A percentile compares a stretch with the other conserved stretches of the same genome.
These are phyloP conservation scores for Cladosporium halotolerans DNA, from an alignment of 2,329 filamentous ascomycete genomes.

Conservation along the genomic window DNA sequence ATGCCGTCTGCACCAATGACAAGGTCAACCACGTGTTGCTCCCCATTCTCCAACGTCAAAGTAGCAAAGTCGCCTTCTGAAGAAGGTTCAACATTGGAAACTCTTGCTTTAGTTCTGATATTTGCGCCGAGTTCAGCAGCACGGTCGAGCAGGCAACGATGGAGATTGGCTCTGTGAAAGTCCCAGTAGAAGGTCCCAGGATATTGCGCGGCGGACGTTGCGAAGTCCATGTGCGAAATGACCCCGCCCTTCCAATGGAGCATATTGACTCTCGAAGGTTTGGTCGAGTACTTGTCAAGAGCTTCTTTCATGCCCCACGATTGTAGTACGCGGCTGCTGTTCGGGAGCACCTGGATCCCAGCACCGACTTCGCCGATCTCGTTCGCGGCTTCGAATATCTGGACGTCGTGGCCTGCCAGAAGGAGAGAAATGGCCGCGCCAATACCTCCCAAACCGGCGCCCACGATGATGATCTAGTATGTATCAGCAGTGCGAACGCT, in stretches of 20 bases:
- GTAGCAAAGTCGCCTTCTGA: slow-evolving; percentile 23
- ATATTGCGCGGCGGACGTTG: slow-evolving; percentile 23
- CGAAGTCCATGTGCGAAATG: slow-evolving; percentile 45
- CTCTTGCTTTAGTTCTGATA: slow-evolving; percentile 40
- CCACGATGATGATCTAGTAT: slow-evolving; percentile 44
- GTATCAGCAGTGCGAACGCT: not conserved
- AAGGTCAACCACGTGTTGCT: slow-evolving; percentile 36
- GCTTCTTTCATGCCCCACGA: slow-evolving; percentile 44
- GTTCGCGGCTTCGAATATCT: slow-evolving; percentile 43
- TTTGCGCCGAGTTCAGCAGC: slow-evolving; percentile 44
- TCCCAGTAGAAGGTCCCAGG: slow-evolving; percentile 45
- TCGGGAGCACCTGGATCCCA: slow-evolving; percentile 47
- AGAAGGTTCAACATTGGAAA: slow-evolving; percentile 34
- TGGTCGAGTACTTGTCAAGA: slow-evolving; percentile 37
- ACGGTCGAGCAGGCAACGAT: slow-evolving; percentile 42
- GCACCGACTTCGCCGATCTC: slow-evolving; percentile 46
- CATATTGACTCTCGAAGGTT: slow-evolving; percentile 43
- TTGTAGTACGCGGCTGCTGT: slow-evolving; percentile 43
- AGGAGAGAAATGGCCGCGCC: slow-evolving; percentile 44
- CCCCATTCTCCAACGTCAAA: slow-evolving; percentile 36
- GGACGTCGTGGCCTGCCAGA: slow-evolving; percentile 43
- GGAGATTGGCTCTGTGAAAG: slow-evolving; percentile 50
- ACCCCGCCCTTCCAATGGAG: slow-evolving; percentile 48
- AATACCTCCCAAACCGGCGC: slow-evolving; percentile 52
- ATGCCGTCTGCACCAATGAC: slow-evolving; percentile 47